Percentiles rank a stretch among this genome's conserved stretches.
phyloP scores from a whole-genome alignment of 805 yeast species.

The Yamadazyma takamatsuzukensis region DNA sequence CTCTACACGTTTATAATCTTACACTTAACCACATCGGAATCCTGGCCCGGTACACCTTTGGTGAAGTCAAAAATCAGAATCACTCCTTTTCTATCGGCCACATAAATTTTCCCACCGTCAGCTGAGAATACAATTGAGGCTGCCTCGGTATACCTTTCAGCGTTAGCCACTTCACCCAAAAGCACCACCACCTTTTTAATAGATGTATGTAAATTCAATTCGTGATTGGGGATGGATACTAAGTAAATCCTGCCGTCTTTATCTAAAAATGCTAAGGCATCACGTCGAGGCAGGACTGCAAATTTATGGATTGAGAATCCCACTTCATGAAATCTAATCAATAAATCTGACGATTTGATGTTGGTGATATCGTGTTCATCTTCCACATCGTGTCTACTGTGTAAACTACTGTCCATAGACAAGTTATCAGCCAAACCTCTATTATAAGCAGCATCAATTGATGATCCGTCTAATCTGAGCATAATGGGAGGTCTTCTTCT shows the following conservation, averaged over 20 bases:
- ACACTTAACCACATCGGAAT: slow-evolving; percentile 62
- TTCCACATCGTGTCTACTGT: slow-evolving; percentile 10
- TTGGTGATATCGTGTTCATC: slow-evolving; percentile 43
- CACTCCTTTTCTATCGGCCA: slow-evolving; percentile 78
- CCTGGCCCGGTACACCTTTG: slow-evolving; percentile 72
- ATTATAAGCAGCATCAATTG: slow-evolving; percentile 37
- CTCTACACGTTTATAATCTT: slow-evolving; percentile 45
- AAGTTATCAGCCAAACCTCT: slow-evolving; percentile 8
- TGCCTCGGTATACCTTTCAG: slow-evolving; percentile 68
- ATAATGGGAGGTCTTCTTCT: slow-evolving; percentile 30
- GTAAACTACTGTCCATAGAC: slow-evolving; percentile 10
- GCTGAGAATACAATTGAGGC: slow-evolving; percentile 74
- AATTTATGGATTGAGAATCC: slow-evolving; percentile 76
- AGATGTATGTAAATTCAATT: slow-evolving; percentile 13
- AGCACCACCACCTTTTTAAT: slow-evolving; percentile 52
- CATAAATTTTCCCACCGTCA: slow-evolving; percentile 76
- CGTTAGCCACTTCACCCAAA: slow-evolving; percentile 76
- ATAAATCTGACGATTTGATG: slow-evolving; percentile 27
- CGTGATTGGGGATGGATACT: slow-evolving; percentile 54
- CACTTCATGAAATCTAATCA: slow-evolving; percentile 66
- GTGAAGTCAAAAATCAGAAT: slow-evolving; percentile 82
- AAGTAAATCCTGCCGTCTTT: slow-evolving; percentile 73
- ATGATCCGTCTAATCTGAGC: slow-evolving; percentile 38
- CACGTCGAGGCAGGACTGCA: slow-evolving; percentile 80
- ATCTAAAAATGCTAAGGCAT: slow-evolving; percentile 77